Conservation (phyloP, 495 filamentous ascomycete species). For the Penicillium pancosmium region DNA sequence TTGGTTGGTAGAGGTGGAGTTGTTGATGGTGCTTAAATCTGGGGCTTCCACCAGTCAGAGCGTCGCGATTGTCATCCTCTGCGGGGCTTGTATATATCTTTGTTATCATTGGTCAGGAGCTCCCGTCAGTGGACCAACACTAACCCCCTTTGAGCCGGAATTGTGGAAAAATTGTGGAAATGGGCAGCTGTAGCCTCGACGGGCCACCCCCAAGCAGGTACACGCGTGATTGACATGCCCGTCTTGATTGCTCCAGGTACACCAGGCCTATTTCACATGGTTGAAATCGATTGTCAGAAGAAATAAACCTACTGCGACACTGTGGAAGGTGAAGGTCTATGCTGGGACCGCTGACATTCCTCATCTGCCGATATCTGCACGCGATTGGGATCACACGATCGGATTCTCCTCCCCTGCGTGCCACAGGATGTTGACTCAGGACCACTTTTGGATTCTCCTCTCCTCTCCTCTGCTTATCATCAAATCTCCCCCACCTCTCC, state of each 20-base stretch:
- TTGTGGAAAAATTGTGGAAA: too few species aligned
- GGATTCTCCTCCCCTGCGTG: background rate
- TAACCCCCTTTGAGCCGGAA: background rate
- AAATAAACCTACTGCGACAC: too few species aligned
- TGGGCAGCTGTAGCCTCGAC: constrained; percentile 13
- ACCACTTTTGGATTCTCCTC: background rate
- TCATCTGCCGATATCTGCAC: background rate
- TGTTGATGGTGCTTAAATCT: constrained; percentile 23
- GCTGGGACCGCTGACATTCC: background rate
- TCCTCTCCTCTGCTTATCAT: background rate
- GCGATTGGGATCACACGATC: constrained; percentile 1
- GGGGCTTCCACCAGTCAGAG: constrained; percentile 15
- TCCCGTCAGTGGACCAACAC: background rate
- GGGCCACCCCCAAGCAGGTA: constrained; percentile 10
- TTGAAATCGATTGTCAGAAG: too few species aligned
- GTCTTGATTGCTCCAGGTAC: background rate
- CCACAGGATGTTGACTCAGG: background rate
- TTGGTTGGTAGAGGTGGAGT: constrained; percentile 6
- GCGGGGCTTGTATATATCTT: background rate
- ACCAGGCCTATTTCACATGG: too few species aligned
- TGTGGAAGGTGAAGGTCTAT: too few species aligned
- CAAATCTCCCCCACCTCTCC: constrained; percentile 3
- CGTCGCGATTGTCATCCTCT: constrained; percentile 8
- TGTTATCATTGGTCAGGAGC: background rate
- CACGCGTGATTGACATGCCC: constrained; percentile 8